A percentile compares a stretch with the other conserved stretches of the same genome.
These are phyloP conservation scores for Yamadazyma paraphyllophila DNA, from an alignment of 805 yeast genomes.

Conservation along the genomic window DNA sequence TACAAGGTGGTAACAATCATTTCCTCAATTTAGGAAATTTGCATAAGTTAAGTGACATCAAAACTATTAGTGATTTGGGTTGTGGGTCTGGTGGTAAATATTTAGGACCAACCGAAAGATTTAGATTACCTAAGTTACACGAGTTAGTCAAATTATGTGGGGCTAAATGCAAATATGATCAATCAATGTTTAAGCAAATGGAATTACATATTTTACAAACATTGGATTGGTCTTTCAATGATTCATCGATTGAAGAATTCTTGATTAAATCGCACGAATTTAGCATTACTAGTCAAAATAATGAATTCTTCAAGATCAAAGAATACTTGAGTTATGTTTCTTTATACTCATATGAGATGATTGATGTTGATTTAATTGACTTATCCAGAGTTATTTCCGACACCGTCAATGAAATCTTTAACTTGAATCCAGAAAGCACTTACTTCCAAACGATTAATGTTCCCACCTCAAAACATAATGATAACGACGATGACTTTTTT, in stretches of 20 bases:
- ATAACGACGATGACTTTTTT: slow-evolving; percentile 12
- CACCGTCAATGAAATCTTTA: slow-evolving; percentile 30
- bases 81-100: slow-evolving; percentile 57
- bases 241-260: slow-evolving; percentile 50
- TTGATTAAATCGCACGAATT: slow-evolving; percentile 34
- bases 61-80: slow-evolving; percentile 38
- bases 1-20: slow-evolving; percentile 73
- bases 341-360: slow-evolving; percentile 46
- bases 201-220: slow-evolving; percentile 42
- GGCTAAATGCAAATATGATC: slow-evolving; percentile 50
- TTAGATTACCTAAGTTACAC: slow-evolving; percentile 67
- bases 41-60: slow-evolving; percentile 20
- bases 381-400: slow-evolving; percentile 32
- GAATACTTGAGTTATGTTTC: slow-evolving; percentile 49
- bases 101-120: slow-evolving; percentile 69
- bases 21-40: slow-evolving; percentile 46
- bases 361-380: slow-evolving; percentile 30
- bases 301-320: slow-evolving; percentile 46
- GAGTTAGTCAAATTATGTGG: slow-evolving; percentile 76
- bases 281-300: slow-evolving; percentile 18
- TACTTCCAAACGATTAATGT: slow-evolving; percentile 24
- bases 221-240: slow-evolving; percentile 64
- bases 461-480: slow-evolving; percentile 7
- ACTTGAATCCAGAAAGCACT: slow-evolving; percentile 18
- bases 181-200: slow-evolving; percentile 61